Evolutionary conservation across 1,284 basidiomycete species (phyloP).

Genomic region (Boletus semigastroideus): DNA sequence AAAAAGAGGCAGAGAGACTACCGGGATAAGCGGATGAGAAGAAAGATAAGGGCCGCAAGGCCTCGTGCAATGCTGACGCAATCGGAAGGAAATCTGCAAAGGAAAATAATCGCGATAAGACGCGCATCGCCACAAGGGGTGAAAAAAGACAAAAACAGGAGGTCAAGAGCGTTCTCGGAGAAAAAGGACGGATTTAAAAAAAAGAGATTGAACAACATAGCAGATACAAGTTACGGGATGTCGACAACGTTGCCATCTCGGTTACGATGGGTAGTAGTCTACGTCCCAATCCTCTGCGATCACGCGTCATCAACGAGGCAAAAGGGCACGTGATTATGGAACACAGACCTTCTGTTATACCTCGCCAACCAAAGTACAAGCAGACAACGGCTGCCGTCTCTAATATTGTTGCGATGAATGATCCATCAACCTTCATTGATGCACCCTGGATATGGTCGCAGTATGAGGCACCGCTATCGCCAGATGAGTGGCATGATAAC

Average conservation of each 20-base stretch:
- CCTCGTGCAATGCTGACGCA: not conserved
- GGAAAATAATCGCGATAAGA: not conserved
- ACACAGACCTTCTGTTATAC: constrained; percentile 78
- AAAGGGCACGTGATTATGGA: not conserved
- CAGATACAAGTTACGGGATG: constrained; percentile 14
- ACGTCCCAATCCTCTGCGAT: constrained; percentile 32
- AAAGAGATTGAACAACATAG: constrained; percentile 5
- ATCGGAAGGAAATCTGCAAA: not conserved
- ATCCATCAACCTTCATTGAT: constrained; percentile 69
- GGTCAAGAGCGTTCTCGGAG: constrained; percentile 1
- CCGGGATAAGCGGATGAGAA: constrained; percentile 2
- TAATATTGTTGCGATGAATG: constrained; percentile 76
- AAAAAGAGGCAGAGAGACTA: not conserved
- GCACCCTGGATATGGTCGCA: constrained; percentile 45
- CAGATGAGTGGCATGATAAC: constrained; percentile 23
- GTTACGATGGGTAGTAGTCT: constrained; percentile 30
- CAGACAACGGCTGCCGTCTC: constrained; percentile 72
- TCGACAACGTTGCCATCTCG: not conserved
- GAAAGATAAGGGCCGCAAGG: not conserved
- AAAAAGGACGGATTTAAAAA: not conserved
- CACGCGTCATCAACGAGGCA: constrained; percentile 4
- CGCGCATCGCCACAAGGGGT: constrained; percentile 7
- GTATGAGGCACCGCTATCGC: constrained; percentile 8
- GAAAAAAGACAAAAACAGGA: constrained; percentile 5
- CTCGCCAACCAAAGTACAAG: constrained; percentile 77